Conservation (phyloP, 148 eudicot genomes). For the Salicornia ramosissima region DNA sequence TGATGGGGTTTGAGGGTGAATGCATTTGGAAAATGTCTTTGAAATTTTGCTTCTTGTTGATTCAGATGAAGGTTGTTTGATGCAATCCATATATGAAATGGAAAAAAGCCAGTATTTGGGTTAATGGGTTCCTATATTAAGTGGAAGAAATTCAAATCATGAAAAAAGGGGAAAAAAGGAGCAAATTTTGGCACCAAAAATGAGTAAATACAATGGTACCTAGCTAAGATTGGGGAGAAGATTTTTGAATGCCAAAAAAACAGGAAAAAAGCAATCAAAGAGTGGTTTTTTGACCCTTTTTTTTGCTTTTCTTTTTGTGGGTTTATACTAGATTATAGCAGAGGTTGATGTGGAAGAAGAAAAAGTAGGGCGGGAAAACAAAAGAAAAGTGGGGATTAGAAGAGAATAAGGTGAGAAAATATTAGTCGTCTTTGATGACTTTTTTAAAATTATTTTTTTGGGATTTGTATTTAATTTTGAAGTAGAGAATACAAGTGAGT, state of each 20-base stretch:
- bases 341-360: conserved; percentile 11
- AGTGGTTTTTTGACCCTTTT: neutral
- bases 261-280: neutral
- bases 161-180: neutral
- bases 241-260: neutral
- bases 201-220: conserved; percentile 19
- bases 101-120: neutral
- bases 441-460: neutral
- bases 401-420: conserved; percentile 8
- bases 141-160: conserved; percentile 13
- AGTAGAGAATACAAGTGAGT: neutral
- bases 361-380: conserved; percentile 30
- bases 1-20: conserved; percentile 42
- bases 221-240: neutral
- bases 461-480: neutral
- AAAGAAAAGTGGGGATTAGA: conserved; percentile 19
- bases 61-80: conserved; percentile 39
- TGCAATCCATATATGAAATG: conserved; percentile 42
- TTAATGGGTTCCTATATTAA: neutral
- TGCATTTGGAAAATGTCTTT: conserved; percentile 48
- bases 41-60: conserved; percentile 47
- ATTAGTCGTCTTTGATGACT: conserved; percentile 24
- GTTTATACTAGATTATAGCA: conserved; percentile 11
- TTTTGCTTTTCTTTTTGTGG: conserved; percentile 3
- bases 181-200: conserved; percentile 13